These are phyloP conservation scores for Fusarium nematophilum DNA, from an alignment of 2,329 filamentous ascomycete species.

Conservation along the genomic window DNA sequence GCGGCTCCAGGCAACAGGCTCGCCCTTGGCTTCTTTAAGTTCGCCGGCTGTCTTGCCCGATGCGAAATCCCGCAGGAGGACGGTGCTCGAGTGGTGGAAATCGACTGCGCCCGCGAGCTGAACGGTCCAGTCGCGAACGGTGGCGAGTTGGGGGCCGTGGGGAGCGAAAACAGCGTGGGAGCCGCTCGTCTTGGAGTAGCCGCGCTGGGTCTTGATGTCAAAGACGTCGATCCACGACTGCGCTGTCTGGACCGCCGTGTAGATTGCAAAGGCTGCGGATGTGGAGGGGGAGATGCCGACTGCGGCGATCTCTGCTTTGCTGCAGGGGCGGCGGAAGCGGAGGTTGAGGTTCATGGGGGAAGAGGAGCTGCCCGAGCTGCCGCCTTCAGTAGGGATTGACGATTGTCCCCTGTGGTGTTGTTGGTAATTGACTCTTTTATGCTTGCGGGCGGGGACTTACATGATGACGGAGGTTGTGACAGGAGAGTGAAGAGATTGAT, in stretches of 20 bases:
- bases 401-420: slow-evolving; percentile 30
- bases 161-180: slow-evolving; percentile 46
- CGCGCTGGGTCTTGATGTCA: slow-evolving; percentile 41
- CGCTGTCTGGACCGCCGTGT: slow-evolving; percentile 42
- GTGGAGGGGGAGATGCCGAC: slow-evolving; percentile 46
- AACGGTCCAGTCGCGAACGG: slow-evolving; percentile 47
- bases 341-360: slow-evolving; percentile 38
- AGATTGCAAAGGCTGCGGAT: slow-evolving; percentile 46
- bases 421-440: slow-evolving; percentile 15
- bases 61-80: slow-evolving; percentile 46
- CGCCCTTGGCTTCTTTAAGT: slow-evolving; percentile 44
- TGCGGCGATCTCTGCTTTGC: slow-evolving; percentile 48
- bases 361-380: background rate
- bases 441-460: too few species aligned
- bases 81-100: slow-evolving; percentile 45
- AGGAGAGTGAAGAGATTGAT: too few species aligned
- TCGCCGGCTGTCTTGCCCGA: slow-evolving; percentile 48
- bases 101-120: slow-evolving; percentile 46
- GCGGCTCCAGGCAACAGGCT: slow-evolving; percentile 49
- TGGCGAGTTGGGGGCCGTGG: slow-evolving; percentile 40
- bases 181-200: slow-evolving; percentile 47
- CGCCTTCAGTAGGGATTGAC: background rate
- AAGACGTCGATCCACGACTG: slow-evolving; percentile 54
- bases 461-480: background rate
- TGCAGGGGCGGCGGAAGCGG: slow-evolving; percentile 43